These are phyloP conservation scores for Debaryomycetaceae sp. DNA, from an alignment of 1,139 yeast species.

Conservation along the genomic window DNA sequence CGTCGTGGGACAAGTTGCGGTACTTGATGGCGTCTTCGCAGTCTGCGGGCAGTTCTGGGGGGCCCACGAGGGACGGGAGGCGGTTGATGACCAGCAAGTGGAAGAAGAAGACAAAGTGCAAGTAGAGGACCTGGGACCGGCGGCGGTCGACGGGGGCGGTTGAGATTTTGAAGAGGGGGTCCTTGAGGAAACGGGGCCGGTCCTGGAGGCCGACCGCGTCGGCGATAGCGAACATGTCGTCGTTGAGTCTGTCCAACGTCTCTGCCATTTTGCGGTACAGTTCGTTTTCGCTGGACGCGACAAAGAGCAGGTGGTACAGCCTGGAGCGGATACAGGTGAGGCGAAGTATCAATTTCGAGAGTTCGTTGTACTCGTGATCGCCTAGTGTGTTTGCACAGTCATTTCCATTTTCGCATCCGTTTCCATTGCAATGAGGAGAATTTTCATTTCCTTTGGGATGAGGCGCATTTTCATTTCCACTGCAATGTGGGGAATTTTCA, in stretches of 20 bases:
- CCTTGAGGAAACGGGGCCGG: constrained; percentile 7
- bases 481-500: too few relatives aligned
- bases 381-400: background rate
- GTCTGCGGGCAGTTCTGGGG: constrained; percentile 8
- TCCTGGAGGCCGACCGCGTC: constrained; percentile 4
- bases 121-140: constrained; percentile 6
- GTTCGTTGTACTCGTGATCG: background rate
- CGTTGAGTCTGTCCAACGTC: constrained; percentile 6
- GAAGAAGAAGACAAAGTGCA: constrained; percentile 20
- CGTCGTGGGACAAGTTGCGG: constrained; percentile 17
- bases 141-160: constrained; percentile 6
- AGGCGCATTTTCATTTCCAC: background rate
- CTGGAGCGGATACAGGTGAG: constrained; percentile 19
- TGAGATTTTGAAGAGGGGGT: constrained; percentile 6
- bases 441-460: background rate
- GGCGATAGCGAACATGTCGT: constrained; percentile 8
- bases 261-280: constrained; percentile 3
- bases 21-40: constrained; percentile 9
- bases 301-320: constrained; percentile 19
- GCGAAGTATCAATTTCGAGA: too few relatives aligned
- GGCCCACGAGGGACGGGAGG: constrained; percentile 16
- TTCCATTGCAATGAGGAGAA: too few relatives aligned
- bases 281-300: constrained; percentile 14
- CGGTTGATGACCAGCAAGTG: constrained; percentile 28
- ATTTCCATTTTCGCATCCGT: background rate